Evolutionary conservation across 345 rosid species (phyloP).

Genomic region (Hibiscus syriacus): DNA sequence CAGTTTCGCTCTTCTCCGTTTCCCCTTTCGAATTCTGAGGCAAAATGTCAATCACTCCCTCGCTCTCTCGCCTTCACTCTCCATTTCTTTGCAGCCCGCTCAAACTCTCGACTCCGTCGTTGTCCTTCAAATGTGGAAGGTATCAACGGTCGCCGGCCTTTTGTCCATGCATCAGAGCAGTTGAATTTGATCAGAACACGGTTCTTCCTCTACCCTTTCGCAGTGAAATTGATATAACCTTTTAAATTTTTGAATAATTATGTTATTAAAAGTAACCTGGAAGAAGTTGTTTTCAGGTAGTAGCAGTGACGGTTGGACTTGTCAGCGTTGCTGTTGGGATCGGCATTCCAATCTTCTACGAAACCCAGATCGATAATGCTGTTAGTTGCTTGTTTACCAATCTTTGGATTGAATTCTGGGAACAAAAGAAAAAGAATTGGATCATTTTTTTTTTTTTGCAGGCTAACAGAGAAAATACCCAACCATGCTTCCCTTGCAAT

Average conservation of each 20-base stretch:
- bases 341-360: conserved; percentile 80
- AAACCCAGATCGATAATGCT: conserved; percentile 74
- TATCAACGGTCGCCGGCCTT: conserved; percentile 30
- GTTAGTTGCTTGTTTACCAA: conserved; percentile 38
- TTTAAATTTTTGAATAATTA: neutral
- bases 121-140: conserved; percentile 20
- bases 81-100: conserved; percentile 48
- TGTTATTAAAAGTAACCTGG: neutral
- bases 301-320: conserved; percentile 72
- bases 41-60: conserved; percentile 40
- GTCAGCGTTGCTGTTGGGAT: conserved; percentile 78
- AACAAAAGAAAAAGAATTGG: too few relatives aligned
- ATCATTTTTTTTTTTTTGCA: conserved; percentile 26
- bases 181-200: conserved; percentile 78
- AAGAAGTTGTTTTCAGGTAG: conserved; percentile 33
- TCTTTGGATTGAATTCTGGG: too few relatives aligned
- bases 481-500: conserved; percentile 87
- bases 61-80: conserved; percentile 48
- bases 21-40: neutral
- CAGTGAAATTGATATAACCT: too few relatives aligned
- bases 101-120: conserved; percentile 25
- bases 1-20: neutral
- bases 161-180: conserved; percentile 57
- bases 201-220: conserved; percentile 22
- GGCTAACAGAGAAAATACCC: conserved; percentile 84